Evolutionary conservation across 2,329 filamentous ascomycete genomes (phyloP).

Genomic region (Neonectria punicea): DNA sequence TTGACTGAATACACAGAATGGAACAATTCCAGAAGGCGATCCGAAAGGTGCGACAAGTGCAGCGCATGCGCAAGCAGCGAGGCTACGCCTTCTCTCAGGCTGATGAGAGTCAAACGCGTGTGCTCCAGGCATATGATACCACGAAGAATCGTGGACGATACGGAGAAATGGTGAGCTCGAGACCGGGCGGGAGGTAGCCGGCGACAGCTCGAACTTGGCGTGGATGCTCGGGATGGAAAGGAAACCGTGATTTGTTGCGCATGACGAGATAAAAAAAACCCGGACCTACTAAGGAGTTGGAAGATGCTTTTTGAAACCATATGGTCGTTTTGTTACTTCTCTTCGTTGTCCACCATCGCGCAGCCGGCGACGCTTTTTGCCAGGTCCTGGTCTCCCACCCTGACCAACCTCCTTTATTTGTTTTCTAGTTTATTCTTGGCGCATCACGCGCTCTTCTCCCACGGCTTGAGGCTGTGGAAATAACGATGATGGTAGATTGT

Average conservation of each 20-base stretch:
- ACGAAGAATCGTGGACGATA: conserved; percentile 91
- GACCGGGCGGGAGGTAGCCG: conserved; percentile 43
- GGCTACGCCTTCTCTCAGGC: conserved; percentile 98
- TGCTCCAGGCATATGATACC: conserved; percentile 97
- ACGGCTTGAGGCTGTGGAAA: conserved; percentile 24
- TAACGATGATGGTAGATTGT: conserved; percentile 27
- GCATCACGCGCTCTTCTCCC: conserved; percentile 24
- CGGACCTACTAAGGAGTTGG: conserved; percentile 39
- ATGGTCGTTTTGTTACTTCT: conserved; percentile 4
- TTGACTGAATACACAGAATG: conserved; percentile 70
- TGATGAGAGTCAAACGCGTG: conserved; percentile 93
- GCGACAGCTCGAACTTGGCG: conserved; percentile 19
- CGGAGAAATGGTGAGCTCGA: conserved; percentile 84
- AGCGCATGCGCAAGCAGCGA: conserved; percentile 98
- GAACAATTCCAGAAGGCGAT: conserved; percentile 99
- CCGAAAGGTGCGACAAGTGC: conserved; percentile 96
- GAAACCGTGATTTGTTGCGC: conserved; percentile 31
- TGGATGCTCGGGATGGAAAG: conserved; percentile 29
- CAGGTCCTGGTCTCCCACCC: conserved; percentile 19
- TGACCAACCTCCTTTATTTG: conserved; percentile 27
- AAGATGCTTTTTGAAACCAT: conserved; percentile 35
- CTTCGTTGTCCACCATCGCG: conserved; percentile 17
- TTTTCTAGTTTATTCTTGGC: conserved; percentile 28
- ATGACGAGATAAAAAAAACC: conserved; percentile 40
- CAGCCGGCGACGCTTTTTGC: conserved; percentile 12